Percentiles rank a stretch among this genome's conserved stretches.
These are phyloP conservation scores for Diatrype stigma DNA, from an alignment of 2,329 filamentous ascomycete species.

Conservation along the genomic window DNA sequence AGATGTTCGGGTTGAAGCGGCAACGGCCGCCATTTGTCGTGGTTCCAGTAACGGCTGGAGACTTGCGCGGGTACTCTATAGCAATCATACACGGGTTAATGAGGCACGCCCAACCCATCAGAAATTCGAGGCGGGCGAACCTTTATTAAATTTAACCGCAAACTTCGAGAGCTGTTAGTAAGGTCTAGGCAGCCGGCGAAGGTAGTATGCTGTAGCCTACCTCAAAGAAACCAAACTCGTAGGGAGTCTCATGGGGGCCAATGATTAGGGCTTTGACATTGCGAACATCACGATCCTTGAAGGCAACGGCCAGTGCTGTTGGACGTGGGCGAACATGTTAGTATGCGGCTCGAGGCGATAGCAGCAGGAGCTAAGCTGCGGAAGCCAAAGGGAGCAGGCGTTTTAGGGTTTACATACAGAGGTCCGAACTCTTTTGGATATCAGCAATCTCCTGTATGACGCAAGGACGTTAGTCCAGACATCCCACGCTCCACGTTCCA, in stretches of 20 bases:
- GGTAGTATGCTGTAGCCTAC: slow-evolving; percentile 42
- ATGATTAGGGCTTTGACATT: slow-evolving; percentile 85
- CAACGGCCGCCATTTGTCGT: slow-evolving; percentile 88
- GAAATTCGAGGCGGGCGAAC: slow-evolving; percentile 37
- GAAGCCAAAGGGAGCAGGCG: neutral
- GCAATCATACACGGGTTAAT: slow-evolving; percentile 5
- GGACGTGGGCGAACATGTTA: slow-evolving; percentile 13
- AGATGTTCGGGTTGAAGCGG: slow-evolving; percentile 97
- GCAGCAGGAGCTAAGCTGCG: neutral
- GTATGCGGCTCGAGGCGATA: neutral
- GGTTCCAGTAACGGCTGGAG: slow-evolving; percentile 58
- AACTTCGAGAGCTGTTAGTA: slow-evolving; percentile 54
- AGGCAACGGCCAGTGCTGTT: slow-evolving; percentile 79
- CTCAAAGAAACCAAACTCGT: slow-evolving; percentile 97
- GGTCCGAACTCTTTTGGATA: slow-evolving; percentile 76
- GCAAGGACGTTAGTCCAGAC: slow-evolving; percentile 30
- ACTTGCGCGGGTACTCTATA: slow-evolving; percentile 75
- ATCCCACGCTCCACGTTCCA: too few relatives aligned
- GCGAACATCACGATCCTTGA: slow-evolving; percentile 81
- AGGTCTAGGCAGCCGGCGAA: neutral
- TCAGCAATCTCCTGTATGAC: slow-evolving; percentile 70
- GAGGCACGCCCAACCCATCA: neutral
- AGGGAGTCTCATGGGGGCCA: slow-evolving; percentile 89
- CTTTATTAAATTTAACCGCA: slow-evolving; percentile 69
- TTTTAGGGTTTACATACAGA: slow-evolving; percentile 56